phyloP scores from a whole-genome alignment of 305 asterid genomes.

The Plantago lanceolata region DNA sequence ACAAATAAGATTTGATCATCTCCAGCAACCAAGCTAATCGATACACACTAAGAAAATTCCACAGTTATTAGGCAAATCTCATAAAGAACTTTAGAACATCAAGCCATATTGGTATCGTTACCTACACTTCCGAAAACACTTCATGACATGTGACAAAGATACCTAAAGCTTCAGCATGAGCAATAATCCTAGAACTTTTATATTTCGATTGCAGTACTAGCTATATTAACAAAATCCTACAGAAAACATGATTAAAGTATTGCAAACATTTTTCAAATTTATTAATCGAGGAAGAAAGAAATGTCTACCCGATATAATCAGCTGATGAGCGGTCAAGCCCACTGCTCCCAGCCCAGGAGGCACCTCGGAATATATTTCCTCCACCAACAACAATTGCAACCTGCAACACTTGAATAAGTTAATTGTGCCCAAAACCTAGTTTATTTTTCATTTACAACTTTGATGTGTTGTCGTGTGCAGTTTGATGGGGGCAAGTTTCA shows the following conservation, averaged over 20 bases:
- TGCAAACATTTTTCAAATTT: constrained; percentile 1
- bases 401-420: constrained; percentile 33
- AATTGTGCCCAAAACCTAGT: constrained; percentile 1
- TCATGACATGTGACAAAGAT: background rate
- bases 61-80: background rate
- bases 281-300: constrained; percentile 12
- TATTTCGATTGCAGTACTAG: background rate
- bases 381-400: constrained; percentile 98
- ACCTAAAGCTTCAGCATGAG: background rate
- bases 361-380: constrained; percentile 95
- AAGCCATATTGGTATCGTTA: background rate
- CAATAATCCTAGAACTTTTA: background rate
- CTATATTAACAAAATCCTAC: constrained; percentile 3
- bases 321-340: constrained; percentile 98
- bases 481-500: background rate
- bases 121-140: background rate
- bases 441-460: constrained; percentile 2
- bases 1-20: constrained; percentile 18
- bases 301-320: constrained; percentile 79
- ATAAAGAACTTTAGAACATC: background rate
- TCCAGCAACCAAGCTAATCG: background rate
- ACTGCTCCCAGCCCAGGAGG: constrained; percentile 92
- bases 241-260: constrained; percentile 9
- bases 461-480: background rate
- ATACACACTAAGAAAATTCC: background rate